A percentile compares a stretch with the other conserved stretches of the same genome.
These are phyloP conservation scores for Polygonum maritimum DNA, from an alignment of 148 eudicot species.

Conservation along the genomic window DNA sequence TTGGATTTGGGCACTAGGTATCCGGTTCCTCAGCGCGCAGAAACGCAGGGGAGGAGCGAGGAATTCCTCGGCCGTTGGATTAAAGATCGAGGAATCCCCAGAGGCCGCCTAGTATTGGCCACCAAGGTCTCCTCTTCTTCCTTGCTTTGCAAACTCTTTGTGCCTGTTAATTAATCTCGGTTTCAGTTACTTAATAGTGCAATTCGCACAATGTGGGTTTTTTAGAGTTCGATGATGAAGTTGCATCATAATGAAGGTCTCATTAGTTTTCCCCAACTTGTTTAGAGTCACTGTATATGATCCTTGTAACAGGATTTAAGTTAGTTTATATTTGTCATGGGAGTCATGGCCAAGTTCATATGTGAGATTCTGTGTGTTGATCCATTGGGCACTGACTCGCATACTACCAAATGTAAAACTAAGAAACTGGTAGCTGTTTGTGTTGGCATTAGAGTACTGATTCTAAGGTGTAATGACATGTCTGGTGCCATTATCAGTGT, in stretches of 20 bases:
- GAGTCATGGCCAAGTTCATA: neutral
- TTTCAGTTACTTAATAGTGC: neutral
- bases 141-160: conserved; percentile 5
- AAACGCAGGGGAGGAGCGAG: conserved; percentile 86
- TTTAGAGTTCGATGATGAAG: neutral
- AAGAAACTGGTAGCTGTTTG: neutral
- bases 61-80: conserved; percentile 82
- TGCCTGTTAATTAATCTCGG: conserved; percentile 6
- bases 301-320: neutral
- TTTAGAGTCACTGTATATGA: neutral
- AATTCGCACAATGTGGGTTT: neutral
- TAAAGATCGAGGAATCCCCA: conserved; percentile 38
- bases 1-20: conserved; percentile 34
- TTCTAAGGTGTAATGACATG: neutral
- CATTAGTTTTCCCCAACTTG: neutral
- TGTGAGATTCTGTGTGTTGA: too few relatives aligned
- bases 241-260: neutral
- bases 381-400: neutral
- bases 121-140: conserved; percentile 39
- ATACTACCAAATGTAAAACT: neutral
- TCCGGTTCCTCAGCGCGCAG: conserved; percentile 81
- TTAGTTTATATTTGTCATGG: neutral
- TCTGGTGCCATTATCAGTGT: neutral
- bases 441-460: neutral
- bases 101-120: conserved; percentile 61